Evolutionary conservation across 768 basidiomycete species (phyloP).

Genomic region (Boletus fagicola): DNA sequence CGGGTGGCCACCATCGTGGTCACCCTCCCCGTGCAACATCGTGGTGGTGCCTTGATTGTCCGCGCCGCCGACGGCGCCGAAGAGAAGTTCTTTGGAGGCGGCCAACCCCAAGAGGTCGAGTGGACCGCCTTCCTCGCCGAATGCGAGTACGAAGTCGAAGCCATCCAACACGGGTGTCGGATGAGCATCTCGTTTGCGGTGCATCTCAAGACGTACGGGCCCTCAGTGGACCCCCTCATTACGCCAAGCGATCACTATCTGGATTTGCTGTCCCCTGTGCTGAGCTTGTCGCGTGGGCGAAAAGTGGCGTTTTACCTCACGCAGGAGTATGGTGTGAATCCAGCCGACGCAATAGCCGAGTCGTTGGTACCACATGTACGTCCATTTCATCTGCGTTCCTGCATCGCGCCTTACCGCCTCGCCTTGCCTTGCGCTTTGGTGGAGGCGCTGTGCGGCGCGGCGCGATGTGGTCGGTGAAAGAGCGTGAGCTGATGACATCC

Average conservation of each 20-base stretch:
- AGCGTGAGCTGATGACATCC: constrained; percentile 13
- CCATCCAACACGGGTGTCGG: constrained; percentile 66
- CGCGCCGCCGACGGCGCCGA: constrained; percentile 52
- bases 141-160: constrained; percentile 73
- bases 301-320: constrained; percentile 72
- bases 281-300: constrained; percentile 69
- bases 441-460: background rate
- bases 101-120: constrained; percentile 66
- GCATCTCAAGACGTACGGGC: constrained; percentile 65
- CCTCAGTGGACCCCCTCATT: constrained; percentile 62
- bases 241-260: constrained; percentile 73
- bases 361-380: constrained; percentile 67
- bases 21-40: constrained; percentile 71
- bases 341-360: constrained; percentile 67
- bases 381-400: constrained; percentile 16
- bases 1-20: constrained; percentile 73
- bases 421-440: constrained; percentile 4
- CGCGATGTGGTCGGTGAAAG: constrained; percentile 11
- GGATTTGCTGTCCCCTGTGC: constrained; percentile 65
- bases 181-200: constrained; percentile 71
- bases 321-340: constrained; percentile 67
- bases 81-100: constrained; percentile 62
- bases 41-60: constrained; percentile 64
- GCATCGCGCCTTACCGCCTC: constrained; percentile 6
- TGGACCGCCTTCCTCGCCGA: constrained; percentile 77